phyloP scores from a whole-genome alignment of 257 asterid genomes.

The Osmanthus fragrans region DNA sequence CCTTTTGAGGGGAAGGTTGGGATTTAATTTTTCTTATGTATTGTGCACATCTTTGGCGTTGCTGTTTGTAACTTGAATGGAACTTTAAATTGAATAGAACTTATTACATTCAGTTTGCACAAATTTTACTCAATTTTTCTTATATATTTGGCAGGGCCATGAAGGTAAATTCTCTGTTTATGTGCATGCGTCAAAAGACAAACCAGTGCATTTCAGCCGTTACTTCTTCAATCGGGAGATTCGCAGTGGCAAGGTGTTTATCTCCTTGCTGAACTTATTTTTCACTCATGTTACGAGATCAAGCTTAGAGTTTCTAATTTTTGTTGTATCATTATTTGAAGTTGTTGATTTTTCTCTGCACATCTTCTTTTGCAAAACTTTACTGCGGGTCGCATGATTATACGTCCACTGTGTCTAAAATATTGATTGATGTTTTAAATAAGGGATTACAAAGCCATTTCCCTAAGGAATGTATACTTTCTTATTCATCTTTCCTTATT shows the following conservation, averaged over 20 bases:
- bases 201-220: conserved; percentile 96
- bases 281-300: neutral
- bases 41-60: neutral
- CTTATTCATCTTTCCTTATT: neutral
- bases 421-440: conserved; percentile 2
- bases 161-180: conserved; percentile 96
- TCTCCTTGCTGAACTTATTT: conserved; percentile 15
- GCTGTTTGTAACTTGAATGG: neutral
- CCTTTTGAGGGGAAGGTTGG: conserved; percentile 3
- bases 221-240: conserved; percentile 88
- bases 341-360: neutral
- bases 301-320: conserved; percentile 8
- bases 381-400: conserved; percentile 9
- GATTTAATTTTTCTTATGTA: conserved; percentile 2
- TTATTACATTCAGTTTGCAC: conserved; percentile 1
- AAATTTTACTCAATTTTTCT: conserved; percentile 14
- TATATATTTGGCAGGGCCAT: conserved; percentile 70
- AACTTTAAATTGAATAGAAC: neutral
- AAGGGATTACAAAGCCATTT: neutral
- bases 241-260: conserved; percentile 82
- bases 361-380: conserved; percentile 14
- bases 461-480: neutral
- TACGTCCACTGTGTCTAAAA: neutral
- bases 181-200: conserved; percentile 94
- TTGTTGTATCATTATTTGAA: conserved; percentile 4